These are phyloP conservation scores for Populus ilicifolia DNA, from an alignment of 345 rosid species.

Conservation along the genomic window DNA sequence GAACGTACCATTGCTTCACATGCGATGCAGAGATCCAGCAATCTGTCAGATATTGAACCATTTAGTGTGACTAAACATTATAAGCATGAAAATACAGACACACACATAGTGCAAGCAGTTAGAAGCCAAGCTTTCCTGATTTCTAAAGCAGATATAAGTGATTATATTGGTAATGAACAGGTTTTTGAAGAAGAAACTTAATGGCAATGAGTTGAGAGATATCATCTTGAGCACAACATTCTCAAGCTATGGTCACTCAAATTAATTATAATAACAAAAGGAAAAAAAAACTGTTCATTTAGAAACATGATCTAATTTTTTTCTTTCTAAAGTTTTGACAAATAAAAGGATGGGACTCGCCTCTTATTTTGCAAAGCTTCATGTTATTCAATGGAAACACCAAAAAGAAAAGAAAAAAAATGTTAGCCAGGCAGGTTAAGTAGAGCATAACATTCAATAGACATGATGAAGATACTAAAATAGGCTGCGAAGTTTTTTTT, in stretches of 20 bases:
- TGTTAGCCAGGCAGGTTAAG: slow-evolving; percentile 25
- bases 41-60: slow-evolving; percentile 44
- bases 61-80: slow-evolving; percentile 8
- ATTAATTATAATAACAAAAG: background rate
- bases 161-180: background rate
- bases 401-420: slow-evolving; percentile 17
- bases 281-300: background rate
- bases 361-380: slow-evolving; percentile 95
- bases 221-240: background rate
- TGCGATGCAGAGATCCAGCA: slow-evolving; percentile 82
- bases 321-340: background rate
- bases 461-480: background rate
- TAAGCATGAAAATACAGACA: slow-evolving; percentile 4
- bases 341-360: slow-evolving; percentile 38
- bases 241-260: background rate
- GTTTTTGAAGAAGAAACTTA: background rate
- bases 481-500: background rate
- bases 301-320: background rate
- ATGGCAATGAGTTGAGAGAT: background rate
- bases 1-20: slow-evolving; percentile 66
- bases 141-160: background rate
- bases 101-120: background rate
- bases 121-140: background rate
- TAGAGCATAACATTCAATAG: background rate
- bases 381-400: slow-evolving; percentile 25